Base-by-base conservation (phyloP, 2,329 filamentous ascomycete genomes). In the Pestalotiopsis sp. region DNA sequence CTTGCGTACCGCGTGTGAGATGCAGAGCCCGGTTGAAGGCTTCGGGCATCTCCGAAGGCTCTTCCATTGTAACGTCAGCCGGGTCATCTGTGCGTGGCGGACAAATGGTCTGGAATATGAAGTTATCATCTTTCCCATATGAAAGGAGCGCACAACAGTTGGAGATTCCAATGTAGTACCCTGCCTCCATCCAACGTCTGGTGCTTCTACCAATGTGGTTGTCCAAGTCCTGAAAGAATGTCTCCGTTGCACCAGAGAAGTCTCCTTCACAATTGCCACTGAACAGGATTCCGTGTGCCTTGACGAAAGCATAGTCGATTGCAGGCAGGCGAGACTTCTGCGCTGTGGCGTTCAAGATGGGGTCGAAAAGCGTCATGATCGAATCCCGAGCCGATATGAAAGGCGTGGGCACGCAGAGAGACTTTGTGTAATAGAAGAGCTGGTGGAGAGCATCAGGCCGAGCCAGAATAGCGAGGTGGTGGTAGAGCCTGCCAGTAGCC, bases 381-480 rank as follows among this genome's bases (percentile, higher is more conserved):
- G 87, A 92, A 63, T 93, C 91, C 5, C 87, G 85, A 0, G 92
- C 89, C 20, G 89, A 90, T 0, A 79, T 76, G 69, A 95, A 95
- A 0, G 90, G 90, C 2, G 89, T 84, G 0, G 88, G 83, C 0
- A 92, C 92, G 38, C 89, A 92, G 0, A 95, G 83, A 0, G 90
- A 90, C 70, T 93, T 93, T 0, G 85, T 81, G 71, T 94, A 95
- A 69, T 88, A 93, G 73, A 88, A 94, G 0, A 95, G 79, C 76
- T 95, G 92, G 67, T 91, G 88, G 0, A 94, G 79, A 0, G 87
- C 87, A 69, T 93, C 90, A 0, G 92, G 91, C 0, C 92, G 81
- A 0, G 93, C 91, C 0, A 95, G 78, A 31, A 95, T 95, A 0
- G 94, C 95, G 0, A 98, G 82, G 74, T 98, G 94, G 72, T 98